Conservation (phyloP, 768 basidiomycete genomes). For the Leccinum sublutescens region DNA sequence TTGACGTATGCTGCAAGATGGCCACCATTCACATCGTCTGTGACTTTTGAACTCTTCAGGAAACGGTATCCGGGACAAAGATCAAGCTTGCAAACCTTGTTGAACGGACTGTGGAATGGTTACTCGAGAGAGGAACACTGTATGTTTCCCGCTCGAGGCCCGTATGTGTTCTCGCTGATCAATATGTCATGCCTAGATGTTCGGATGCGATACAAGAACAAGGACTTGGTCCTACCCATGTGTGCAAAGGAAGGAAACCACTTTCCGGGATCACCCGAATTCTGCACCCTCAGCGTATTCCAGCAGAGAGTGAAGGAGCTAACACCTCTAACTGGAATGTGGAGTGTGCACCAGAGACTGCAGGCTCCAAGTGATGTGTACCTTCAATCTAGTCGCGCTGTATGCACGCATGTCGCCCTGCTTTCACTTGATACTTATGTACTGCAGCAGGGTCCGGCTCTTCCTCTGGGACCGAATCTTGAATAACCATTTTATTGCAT, state of each 20-base stretch:
- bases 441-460: not conserved
- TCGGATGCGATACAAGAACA: conserved; percentile 77
- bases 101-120: conserved; percentile 40
- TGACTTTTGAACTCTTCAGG: conserved; percentile 74
- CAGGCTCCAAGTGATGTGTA: conserved; percentile 2
- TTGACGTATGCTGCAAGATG: conserved; percentile 42
- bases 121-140: conserved; percentile 41
- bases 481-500: not conserved
- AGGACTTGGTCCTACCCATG: conserved; percentile 56
- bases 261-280: conserved; percentile 65
- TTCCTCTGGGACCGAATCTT: conserved; percentile 14
- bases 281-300: conserved; percentile 70
- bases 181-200: conserved; percentile 41
- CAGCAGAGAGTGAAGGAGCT: conserved; percentile 58
- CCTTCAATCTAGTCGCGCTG: not conserved
- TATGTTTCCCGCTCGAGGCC: conserved; percentile 23
- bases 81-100: conserved; percentile 37
- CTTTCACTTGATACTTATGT: not conserved
- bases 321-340: conserved; percentile 67
- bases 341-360: conserved; percentile 49
- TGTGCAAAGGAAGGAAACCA: conserved; percentile 69
- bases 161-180: not conserved
- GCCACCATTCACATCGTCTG: conserved; percentile 72
- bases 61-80: conserved; percentile 18
- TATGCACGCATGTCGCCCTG: not conserved